Percentiles rank a stretch among this genome's conserved stretches.
Evolutionary conservation across 176 grass and related monocot species (phyloP).

Genomic region (Carex littledalei): DNA sequence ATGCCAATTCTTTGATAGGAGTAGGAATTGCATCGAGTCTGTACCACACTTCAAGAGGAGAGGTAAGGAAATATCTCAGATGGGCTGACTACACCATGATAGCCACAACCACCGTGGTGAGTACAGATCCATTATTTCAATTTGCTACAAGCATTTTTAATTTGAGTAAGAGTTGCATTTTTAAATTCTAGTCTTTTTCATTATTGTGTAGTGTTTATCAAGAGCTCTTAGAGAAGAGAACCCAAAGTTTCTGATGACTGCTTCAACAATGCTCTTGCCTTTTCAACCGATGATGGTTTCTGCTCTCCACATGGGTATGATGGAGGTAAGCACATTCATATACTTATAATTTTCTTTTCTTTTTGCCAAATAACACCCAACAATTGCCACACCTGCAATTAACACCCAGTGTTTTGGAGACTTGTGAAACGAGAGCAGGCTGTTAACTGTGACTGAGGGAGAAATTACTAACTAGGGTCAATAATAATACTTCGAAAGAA

Average conservation of each 20-base stretch:
- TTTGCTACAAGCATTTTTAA: background rate
- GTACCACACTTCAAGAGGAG: constrained; percentile 77
- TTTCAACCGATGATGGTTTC: constrained; percentile 96
- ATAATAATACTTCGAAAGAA: background rate
- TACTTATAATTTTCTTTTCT: background rate
- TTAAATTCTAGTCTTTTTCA: background rate
- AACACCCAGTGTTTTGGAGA: background rate
- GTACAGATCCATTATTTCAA: background rate
- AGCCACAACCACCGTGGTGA: constrained; percentile 76
- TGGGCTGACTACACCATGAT: constrained; percentile 99
- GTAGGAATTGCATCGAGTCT: constrained; percentile 92
- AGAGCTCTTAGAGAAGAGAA: constrained; percentile 74
- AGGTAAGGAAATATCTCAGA: constrained; percentile 72
- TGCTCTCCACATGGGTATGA: constrained; percentile 81
- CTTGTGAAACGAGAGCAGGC: background rate
- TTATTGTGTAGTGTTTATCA: constrained; percentile 62
- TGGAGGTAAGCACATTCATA: constrained; percentile 67
- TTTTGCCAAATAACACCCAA: background rate
- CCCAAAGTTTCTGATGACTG: constrained; percentile 82
- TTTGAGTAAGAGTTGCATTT: background rate
- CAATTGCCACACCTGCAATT: background rate
- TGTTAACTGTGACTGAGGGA: background rate
- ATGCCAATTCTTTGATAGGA: constrained; percentile 91
- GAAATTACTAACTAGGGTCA: background rate
- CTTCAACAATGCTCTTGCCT: constrained; percentile 78